Percentiles rank a stretch among this genome's conserved stretches.
phyloP scores from a whole-genome alignment of 2,329 filamentous ascomycete species.

The Paecilomyces niveus region DNA sequence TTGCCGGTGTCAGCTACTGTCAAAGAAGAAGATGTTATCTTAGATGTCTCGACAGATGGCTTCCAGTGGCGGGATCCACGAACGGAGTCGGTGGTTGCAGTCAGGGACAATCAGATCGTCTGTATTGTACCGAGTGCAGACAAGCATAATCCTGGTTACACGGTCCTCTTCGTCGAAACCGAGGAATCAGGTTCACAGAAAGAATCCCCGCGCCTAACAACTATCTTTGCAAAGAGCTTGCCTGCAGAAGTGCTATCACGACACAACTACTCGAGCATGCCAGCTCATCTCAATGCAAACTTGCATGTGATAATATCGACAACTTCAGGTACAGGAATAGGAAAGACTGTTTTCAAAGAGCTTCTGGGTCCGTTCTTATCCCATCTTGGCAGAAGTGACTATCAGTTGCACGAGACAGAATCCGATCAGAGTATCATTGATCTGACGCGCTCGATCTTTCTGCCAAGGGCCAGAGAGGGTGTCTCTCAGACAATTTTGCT shows the following conservation, averaged over 20 bases:
- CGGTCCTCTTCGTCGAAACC: slow-evolving; percentile 16
- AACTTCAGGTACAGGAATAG: slow-evolving; percentile 55
- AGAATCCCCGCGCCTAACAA: slow-evolving; percentile 8
- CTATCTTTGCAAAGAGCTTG: slow-evolving; percentile 10
- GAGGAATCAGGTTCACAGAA: background rate
- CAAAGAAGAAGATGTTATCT: background rate
- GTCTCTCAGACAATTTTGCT: slow-evolving; percentile 60
- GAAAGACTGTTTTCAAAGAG: slow-evolving; percentile 48
- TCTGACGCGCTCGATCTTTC: slow-evolving; percentile 48
- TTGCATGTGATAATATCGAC: slow-evolving; percentile 62
- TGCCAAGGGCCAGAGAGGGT: slow-evolving; percentile 43
- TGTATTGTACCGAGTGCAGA: slow-evolving; percentile 12
- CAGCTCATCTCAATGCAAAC: slow-evolving; percentile 14
- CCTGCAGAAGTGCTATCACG: slow-evolving; percentile 10
- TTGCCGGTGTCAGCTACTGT: background rate
- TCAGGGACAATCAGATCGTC: slow-evolving; percentile 17
- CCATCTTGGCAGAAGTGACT: slow-evolving; percentile 40
- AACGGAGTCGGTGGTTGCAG: slow-evolving; percentile 5
- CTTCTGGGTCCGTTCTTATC: slow-evolving; percentile 52
- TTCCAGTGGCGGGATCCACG: slow-evolving; percentile 13
- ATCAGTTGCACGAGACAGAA: slow-evolving; percentile 55
- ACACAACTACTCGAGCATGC: slow-evolving; percentile 12
- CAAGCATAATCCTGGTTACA: slow-evolving; percentile 6
- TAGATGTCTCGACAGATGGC: background rate
- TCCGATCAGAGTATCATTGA: slow-evolving; percentile 57